Base-by-base conservation (phyloP, 208 protist genomes). In the Acanthamoeba castellanii region DNA sequence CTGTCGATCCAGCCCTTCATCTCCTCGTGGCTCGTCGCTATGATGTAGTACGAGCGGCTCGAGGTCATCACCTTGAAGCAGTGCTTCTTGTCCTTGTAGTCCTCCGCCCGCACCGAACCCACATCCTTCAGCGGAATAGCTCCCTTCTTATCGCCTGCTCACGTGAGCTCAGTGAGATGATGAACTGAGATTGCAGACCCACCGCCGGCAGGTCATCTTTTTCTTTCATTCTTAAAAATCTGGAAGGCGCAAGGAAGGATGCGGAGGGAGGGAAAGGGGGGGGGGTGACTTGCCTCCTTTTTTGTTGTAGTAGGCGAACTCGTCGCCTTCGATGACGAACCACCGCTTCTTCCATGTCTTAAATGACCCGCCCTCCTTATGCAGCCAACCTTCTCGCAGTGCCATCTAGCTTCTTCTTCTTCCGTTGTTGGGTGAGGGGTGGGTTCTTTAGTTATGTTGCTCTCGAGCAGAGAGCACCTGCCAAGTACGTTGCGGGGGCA, bases 21-120 rank as follows among this genome's bases (percentile, higher is more conserved):
- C 50, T 55, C 81, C 47, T 88, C 81, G 45, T 55, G 81, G 11
- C n/a, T 88, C 27, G 45, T 14, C 6, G 81, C 81, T 1, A 64
- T 32, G 50, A 88, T 66, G 50, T 88, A 88, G 81, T 88, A 88
- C 25, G 47, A 66, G 50, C 81, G 45, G 50, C 42, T 64, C 13
- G 45, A 5, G 11, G 81, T 66, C 50, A 88, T 88, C 14, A 88
- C 81, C 50, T 88, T 55, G 50, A 88, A 66, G 81, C 81, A 88
- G 47, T 88, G 45, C 50, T 88, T 88, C 50, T 88, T 88, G 81
- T 88, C 81, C 47, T 88, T 88, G 81, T 88, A 88, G 55, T 55
- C 45, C 50, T 64, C 45, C 14, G 50, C 55, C 13, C 81, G 1
- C 30, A 88, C 81, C 27, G 45, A 55, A 9, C 50, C 45, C 81